Percentiles rank a stretch among this genome's conserved stretches.
phyloP scores from a whole-genome alignment of 495 filamentous ascomycete genomes.

The Daldinia decipiens region DNA sequence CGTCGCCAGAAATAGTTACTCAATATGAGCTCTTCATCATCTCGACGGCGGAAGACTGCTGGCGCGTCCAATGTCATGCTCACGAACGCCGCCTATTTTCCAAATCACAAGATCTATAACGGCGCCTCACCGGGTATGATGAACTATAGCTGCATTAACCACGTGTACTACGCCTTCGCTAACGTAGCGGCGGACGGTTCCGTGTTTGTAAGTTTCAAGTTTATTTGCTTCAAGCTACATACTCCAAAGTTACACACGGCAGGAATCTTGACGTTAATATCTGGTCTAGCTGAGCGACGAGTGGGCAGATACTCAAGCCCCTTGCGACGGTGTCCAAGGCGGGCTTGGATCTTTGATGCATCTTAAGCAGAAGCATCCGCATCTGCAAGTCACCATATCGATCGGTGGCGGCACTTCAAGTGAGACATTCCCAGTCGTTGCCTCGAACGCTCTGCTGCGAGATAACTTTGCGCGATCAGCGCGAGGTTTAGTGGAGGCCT shows the following conservation, averaged over 20 bases:
- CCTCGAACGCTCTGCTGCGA: constrained; percentile 66
- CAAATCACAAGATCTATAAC: constrained; percentile 83
- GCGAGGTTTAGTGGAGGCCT: constrained; percentile 74
- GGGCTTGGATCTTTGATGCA: constrained; percentile 80
- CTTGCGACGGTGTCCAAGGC: constrained; percentile 80
- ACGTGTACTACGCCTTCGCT: constrained; percentile 92
- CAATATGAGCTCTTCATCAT: constrained; percentile 48
- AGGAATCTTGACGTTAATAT: constrained; percentile 43
- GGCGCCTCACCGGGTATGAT: constrained; percentile 81
- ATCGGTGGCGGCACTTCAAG: constrained; percentile 85
- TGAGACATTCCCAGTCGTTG: constrained; percentile 79
- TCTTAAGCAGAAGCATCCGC: constrained; percentile 78
- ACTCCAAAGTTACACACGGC: constrained; percentile 16
- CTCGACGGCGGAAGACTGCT: constrained; percentile 53
- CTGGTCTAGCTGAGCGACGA: constrained; percentile 79
- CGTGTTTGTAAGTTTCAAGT: constrained; percentile 71
- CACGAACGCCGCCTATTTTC: constrained; percentile 89
- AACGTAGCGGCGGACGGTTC: constrained; percentile 82
- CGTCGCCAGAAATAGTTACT: not conserved
- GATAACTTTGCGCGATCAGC: constrained; percentile 81
- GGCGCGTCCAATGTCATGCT: constrained; percentile 61
- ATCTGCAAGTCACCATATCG: constrained; percentile 84
- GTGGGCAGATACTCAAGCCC: constrained; percentile 81
- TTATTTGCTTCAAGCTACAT: constrained; percentile 22
- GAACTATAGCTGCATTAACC: constrained; percentile 69